Base-by-base conservation (phyloP, 805 yeast genomes). In the Myxozyma melibiosi region DNA sequence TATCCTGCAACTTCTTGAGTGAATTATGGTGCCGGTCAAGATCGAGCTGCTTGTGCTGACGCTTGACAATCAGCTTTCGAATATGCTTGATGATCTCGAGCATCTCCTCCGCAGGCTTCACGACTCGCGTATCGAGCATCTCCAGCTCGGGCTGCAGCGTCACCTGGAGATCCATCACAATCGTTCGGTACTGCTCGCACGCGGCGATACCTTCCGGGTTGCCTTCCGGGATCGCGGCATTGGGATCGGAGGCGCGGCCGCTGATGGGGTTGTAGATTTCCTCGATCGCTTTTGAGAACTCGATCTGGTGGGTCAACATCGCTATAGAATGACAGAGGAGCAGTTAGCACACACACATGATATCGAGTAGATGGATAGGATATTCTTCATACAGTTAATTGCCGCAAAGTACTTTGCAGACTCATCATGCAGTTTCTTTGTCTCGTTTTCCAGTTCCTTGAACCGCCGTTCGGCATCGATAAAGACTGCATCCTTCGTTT, bases 161-260 rank as follows among this genome's bases (percentile, higher is more conserved):
- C 53, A 82, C 84, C 74, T 91, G 94, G 66, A 94, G 77, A 59
- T 91, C 97, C 49, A 83, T 81, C 35, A 94, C 97, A 54, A 90
- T 86, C 41, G 81, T 95, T 56, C 96, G 79, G 73, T 91, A 94
- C 70, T 87, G 96, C 69, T 88, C 96, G 67, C 95, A 83, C 0
- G 99, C 99, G 68, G 87, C 84, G 64, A 94, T 90, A 66, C 98
- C 99, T 51, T 94, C 96, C 2, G 97, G 97, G 69, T 91, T 91
- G 65, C 95, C 97, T 70, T 94, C 99, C 0, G 91, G 91, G 45
- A 83, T 80, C 1, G 89, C 73, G 6, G 94, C 82, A 68, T 85
- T 88, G 6, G 97, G 97, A 71, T 94, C 98, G 14, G 94, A 84
- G 70, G 88, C 77, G 61, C 90, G 84, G 41, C 99, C 99, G 54